Evolutionary conservation across 2,329 filamentous ascomycete genomes (phyloP).

Genomic region (Aspergillus uvarum): DNA sequence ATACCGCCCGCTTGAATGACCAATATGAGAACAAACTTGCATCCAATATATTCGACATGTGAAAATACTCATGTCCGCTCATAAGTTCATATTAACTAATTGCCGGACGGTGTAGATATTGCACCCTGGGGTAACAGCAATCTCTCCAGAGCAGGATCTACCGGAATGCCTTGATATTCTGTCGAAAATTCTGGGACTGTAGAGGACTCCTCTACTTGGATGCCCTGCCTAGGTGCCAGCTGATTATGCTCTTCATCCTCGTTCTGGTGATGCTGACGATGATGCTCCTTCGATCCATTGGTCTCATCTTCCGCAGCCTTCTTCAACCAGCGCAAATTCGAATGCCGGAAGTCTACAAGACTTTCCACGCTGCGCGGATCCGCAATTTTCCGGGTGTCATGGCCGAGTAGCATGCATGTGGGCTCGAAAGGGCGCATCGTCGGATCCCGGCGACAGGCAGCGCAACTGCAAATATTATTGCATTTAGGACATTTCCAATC

Average conservation of each 20-base stretch:
- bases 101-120: constrained; percentile 7
- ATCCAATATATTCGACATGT: background rate
- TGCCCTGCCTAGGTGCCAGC: constrained; percentile 46
- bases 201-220: constrained; percentile 35
- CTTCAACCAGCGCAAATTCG: constrained; percentile 81
- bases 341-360: constrained; percentile 84
- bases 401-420: constrained; percentile 81
- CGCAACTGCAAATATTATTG: constrained; percentile 81
- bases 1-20: background rate
- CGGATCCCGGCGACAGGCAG: constrained; percentile 66
- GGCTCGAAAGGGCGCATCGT: constrained; percentile 79
- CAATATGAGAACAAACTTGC: background rate
- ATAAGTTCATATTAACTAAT: background rate
- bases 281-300: constrained; percentile 42
- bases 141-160: constrained; percentile 44
- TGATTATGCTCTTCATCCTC: constrained; percentile 55
- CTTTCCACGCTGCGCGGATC: constrained; percentile 88
- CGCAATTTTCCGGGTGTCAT: constrained; percentile 86
- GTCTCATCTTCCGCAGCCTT: constrained; percentile 55
- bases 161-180: constrained; percentile 36
- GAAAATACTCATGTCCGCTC: background rate
- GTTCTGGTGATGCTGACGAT: constrained; percentile 38
- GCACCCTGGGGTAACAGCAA: background rate
- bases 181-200: constrained; percentile 6
- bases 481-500: constrained; percentile 91